Conservation (phyloP, 2,329 filamentous ascomycete genomes). For the Metarhizium album region DNA sequence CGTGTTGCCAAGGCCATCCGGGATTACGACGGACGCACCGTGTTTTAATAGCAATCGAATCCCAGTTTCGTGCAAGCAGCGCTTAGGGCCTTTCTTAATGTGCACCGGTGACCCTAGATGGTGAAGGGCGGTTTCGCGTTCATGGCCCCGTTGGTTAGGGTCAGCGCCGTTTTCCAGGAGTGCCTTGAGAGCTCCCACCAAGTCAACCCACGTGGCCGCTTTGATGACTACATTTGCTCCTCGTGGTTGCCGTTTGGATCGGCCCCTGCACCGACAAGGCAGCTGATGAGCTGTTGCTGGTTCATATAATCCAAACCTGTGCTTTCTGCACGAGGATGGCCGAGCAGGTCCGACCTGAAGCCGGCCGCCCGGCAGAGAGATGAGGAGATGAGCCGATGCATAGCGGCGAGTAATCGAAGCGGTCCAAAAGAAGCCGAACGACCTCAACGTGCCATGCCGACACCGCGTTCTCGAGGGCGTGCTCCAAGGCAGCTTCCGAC, state of each 20-base stretch:
- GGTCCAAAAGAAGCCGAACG: conserved; percentile 4
- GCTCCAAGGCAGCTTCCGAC: conserved; percentile 1
- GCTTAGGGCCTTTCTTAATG: not conserved
- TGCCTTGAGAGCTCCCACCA: conserved; percentile 11
- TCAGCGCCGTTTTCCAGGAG: conserved; percentile 17
- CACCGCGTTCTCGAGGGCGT: conserved; percentile 8
- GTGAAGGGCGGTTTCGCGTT: conserved; percentile 14
- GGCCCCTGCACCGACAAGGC: conserved; percentile 12
- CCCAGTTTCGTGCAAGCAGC: conserved; percentile 7
- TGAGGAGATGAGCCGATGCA: conserved; percentile 1
- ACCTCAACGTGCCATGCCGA: conserved; percentile 9
- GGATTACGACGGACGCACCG: conserved; percentile 9
- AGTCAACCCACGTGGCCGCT: conserved; percentile 4
- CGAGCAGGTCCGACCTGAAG: not conserved
- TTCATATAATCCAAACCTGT: conserved; percentile 8
- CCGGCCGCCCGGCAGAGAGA: conserved; percentile 1
- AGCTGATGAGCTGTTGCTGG: conserved; percentile 11
- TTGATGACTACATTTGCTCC: conserved; percentile 2
- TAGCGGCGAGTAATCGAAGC: conserved; percentile 2
- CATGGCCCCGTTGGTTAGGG: conserved; percentile 7
- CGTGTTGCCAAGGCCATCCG: conserved; percentile 14
- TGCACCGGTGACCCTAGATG: conserved; percentile 7
- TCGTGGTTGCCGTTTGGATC: conserved; percentile 8
- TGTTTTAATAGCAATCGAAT: conserved; percentile 13
- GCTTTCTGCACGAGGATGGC: not conserved